Base-by-base conservation (phyloP, 768 basidiomycete species). In the Imleria badia region DNA sequence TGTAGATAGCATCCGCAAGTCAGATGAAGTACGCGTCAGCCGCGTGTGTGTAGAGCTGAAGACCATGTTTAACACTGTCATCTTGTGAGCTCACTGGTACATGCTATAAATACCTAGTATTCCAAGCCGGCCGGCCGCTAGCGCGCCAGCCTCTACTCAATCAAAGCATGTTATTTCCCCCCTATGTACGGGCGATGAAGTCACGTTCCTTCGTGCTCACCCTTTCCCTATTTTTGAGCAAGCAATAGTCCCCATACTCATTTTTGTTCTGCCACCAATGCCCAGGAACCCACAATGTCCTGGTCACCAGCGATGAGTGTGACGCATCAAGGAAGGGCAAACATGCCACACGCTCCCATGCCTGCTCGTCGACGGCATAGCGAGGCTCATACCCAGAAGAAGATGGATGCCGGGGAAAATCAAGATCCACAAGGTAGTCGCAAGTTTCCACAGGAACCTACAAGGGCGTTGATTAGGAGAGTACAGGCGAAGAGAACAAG, bases 381-480 rank as follows among this genome's bases (percentile, higher is more conserved):
- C 93, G 86, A n/a, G 91, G 93, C 66, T 97, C 94, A 43, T 82
- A 71, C 6, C 60, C 31, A 14, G 85, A 81, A 35, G 66, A 68
- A 12, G 72, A 66, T 2, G 88, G 81, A 58, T 89, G 84, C 1
- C 74, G 70, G 1, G 94, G 94, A 67, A 91, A 92, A 73, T 94
- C 89, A 40, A 92, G 81, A 70, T 98, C 94, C 58, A 99, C 77
- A 55, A 99, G 76, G 72, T 96, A 98, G 69, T 92, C 89, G 68
- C 97, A 99, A 38, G 81, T 75, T 20, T 81, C 74, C 20, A 84
- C 73, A 23, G 86, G 76, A 31, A 91, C 86, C 96, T 89, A 23
- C 22, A 52, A 31, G 51, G 41, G 40, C 14, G 33, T 30, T 53
- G 46, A 55, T 54, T 34, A 35, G 51, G 52, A 42, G 13, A 46